Evolutionary conservation across 2,329 filamentous ascomycete species (phyloP).

Genomic region (Pseudocercospora eumusae): DNA sequence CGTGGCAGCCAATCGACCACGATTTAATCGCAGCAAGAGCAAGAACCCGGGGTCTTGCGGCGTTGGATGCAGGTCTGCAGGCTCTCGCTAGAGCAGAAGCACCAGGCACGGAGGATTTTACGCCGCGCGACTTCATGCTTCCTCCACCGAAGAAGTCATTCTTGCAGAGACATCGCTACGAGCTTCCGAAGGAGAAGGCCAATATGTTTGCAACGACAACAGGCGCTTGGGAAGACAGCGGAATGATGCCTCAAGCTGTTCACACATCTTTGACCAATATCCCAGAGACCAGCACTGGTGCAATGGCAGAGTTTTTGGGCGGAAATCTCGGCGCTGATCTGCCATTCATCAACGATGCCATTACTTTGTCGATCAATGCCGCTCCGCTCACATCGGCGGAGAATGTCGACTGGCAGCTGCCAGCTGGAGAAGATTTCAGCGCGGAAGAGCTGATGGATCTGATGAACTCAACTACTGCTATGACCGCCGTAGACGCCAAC

Average conservation of each 20-base stretch:
- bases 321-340: slow-evolving; percentile 27
- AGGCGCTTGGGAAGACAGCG: slow-evolving; percentile 35
- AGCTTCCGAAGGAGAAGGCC: slow-evolving; percentile 34
- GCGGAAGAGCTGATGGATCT: slow-evolving; percentile 29
- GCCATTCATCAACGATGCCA: slow-evolving; percentile 32
- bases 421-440: slow-evolving; percentile 17
- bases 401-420: slow-evolving; percentile 14
- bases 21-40: slow-evolving; percentile 12
- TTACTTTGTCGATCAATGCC: slow-evolving; percentile 25
- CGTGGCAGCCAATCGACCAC: neutral
- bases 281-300: slow-evolving; percentile 29
- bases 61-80: slow-evolving; percentile 18
- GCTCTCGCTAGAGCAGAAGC: slow-evolving; percentile 21
- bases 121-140: slow-evolving; percentile 2
- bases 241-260: slow-evolving; percentile 34
- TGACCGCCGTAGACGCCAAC: slow-evolving; percentile 11
- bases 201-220: slow-evolving; percentile 33
- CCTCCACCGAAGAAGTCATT: slow-evolving; percentile 20
- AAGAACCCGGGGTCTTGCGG: slow-evolving; percentile 17
- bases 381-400: slow-evolving; percentile 3
- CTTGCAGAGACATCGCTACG: slow-evolving; percentile 33
- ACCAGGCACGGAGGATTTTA: slow-evolving; percentile 12
- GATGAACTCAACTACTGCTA: slow-evolving; percentile 22
- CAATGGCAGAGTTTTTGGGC: slow-evolving; percentile 38
- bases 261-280: slow-evolving; percentile 24